phyloP scores from a whole-genome alignment of 2,329 filamentous ascomycete genomes.

The Talaromyces rugulosus region DNA sequence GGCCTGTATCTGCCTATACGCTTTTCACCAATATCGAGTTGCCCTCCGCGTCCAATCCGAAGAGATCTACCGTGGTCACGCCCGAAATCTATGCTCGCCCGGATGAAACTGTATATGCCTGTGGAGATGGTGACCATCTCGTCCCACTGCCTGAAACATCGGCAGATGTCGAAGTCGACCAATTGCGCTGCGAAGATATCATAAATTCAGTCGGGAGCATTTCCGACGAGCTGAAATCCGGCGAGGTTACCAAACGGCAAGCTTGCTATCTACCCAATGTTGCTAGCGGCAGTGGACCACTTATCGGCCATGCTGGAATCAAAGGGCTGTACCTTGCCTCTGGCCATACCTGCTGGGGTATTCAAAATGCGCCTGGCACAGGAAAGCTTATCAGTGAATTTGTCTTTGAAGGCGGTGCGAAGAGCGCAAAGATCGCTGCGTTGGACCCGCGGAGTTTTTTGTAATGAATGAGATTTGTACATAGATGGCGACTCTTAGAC shows the following conservation, averaged over 20 bases:
- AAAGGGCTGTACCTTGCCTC: constrained; percentile 75
- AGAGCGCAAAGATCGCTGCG: constrained; percentile 61
- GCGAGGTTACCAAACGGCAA: constrained; percentile 70
- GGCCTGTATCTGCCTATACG: constrained; percentile 47
- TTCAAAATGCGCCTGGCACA: constrained; percentile 90
- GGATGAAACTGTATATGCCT: constrained; percentile 86
- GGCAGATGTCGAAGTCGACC: constrained; percentile 71
- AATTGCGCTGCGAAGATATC: constrained; percentile 76
- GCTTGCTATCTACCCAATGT: constrained; percentile 91
- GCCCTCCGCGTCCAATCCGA: constrained; percentile 48
- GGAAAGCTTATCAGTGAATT: constrained; percentile 77
- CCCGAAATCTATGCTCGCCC: constrained; percentile 94
- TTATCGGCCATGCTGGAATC: constrained; percentile 71
- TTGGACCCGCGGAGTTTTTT: constrained; percentile 63
- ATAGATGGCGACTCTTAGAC: background rate
- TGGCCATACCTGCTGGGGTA: constrained; percentile 97
- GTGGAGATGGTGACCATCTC: constrained; percentile 77
- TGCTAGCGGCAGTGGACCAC: constrained; percentile 57
- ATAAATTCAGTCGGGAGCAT: constrained; percentile 65
- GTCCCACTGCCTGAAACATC: constrained; percentile 72
- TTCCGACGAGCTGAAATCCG: constrained; percentile 57
- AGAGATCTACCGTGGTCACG: constrained; percentile 61
- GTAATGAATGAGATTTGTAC: constrained; percentile 14
- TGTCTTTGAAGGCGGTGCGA: constrained; percentile 67
- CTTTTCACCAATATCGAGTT: constrained; percentile 79